phyloP scores from a whole-genome alignment of 1,139 yeast genomes.

The Sugiyamaella pinicola region DNA sequence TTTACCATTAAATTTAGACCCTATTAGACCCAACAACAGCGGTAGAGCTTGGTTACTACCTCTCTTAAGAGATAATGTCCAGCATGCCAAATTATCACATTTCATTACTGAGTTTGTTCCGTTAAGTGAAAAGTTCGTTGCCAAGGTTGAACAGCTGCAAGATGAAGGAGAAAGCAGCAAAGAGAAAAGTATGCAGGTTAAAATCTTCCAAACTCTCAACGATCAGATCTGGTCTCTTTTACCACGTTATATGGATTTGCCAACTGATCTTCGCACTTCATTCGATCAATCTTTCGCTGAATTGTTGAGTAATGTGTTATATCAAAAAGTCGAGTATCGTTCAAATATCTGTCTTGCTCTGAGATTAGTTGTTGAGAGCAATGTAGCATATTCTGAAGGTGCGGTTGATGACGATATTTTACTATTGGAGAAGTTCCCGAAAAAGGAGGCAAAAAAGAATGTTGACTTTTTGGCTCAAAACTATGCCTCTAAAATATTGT shows the following conservation, averaged over 20 bases:
- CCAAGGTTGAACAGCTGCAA: slow-evolving; percentile 49
- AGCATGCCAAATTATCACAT: slow-evolving; percentile 66
- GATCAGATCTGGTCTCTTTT: slow-evolving; percentile 92
- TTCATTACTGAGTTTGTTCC: slow-evolving; percentile 70
- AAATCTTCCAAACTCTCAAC: slow-evolving; percentile 76
- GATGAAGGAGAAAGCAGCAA: slow-evolving; percentile 50
- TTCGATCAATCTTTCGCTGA: slow-evolving; percentile 82
- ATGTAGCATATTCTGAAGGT: slow-evolving; percentile 59
- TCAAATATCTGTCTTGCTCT: slow-evolving; percentile 79
- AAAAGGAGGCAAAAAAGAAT: slow-evolving; percentile 56
- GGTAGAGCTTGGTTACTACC: slow-evolving; percentile 97
- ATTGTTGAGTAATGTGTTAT: slow-evolving; percentile 68
- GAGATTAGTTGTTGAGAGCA: slow-evolving; percentile 76
- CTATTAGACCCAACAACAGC: slow-evolving; percentile 47
- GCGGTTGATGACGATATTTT: slow-evolving; percentile 60
- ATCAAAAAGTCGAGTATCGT: slow-evolving; percentile 74
- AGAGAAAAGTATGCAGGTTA: slow-evolving; percentile 52
- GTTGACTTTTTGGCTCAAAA: slow-evolving; percentile 63
- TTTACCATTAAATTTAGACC: slow-evolving; percentile 75
- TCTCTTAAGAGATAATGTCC: slow-evolving; percentile 82
- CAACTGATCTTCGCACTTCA: slow-evolving; percentile 64
- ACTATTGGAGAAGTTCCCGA: slow-evolving; percentile 62
- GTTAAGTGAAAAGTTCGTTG: slow-evolving; percentile 58
- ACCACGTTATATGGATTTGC: slow-evolving; percentile 88
- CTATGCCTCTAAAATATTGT: slow-evolving; percentile 69